Evolutionary conservation across 2,329 filamentous ascomycete species (phyloP), one percentile per base, ranked within the genome.

Genomic region (Xylaria digitata): DNA sequence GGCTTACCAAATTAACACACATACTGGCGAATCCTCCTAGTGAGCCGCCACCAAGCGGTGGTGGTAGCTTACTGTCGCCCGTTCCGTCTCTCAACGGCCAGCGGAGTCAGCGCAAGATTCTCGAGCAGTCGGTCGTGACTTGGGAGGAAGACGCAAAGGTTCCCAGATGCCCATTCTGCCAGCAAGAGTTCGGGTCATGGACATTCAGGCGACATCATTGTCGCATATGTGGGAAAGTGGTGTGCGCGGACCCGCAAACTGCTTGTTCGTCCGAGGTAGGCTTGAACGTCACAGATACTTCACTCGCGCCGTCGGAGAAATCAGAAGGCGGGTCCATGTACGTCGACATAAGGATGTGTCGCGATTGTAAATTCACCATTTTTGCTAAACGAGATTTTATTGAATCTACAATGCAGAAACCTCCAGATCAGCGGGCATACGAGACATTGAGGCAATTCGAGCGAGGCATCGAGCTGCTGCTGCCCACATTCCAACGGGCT

Each of bases 131-230:
- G 0, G 88, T 99, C 7, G 94, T 99, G 17, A 91, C 91, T 0
- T 99, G 96, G 96, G 92, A 99, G 78, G 94, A 98, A 59, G 96
- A 99, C 78, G 85, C 90, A 0, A 87, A 84, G 37, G 94, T 99
- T 6, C 69, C 84, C 1, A 89, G 90, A 70, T 99, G 96, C 76
- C 96, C 96, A 0, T 97, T 97, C 75, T 99, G 96, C 75, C 92
- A 97, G 76, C 96, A 99, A 75, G 93, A 97, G 63, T 99, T 99
- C 78, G 91, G 93, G 0, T 91, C 90, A 15, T 98, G 97, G 86
- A 92, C 93, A 1, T 97, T 98, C 75, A 88, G 96, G 74, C 85
- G 96, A 72, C 96, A 98, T 78, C 96, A 99, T 79, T 99, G 96
- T 79, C 88, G 96, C 61, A 90, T 97, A 79, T 99, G 96, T 75